Conservation (phyloP, 768 basidiomycete species). For the Russula sp. region DNA sequence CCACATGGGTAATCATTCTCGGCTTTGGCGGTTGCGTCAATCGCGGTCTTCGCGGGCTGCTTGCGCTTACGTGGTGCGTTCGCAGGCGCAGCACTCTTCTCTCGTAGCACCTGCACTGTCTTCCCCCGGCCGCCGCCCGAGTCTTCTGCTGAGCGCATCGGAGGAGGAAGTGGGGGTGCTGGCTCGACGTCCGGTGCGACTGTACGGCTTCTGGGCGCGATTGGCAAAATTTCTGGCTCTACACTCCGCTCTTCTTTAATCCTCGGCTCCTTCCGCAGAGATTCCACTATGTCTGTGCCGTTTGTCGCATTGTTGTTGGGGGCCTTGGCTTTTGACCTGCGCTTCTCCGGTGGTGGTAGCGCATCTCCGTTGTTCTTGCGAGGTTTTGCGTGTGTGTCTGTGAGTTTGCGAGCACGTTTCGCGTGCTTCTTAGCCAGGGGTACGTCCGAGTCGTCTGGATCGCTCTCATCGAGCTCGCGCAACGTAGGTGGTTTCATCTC, state of each 20-base stretch:
- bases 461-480: background rate
- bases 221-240: too few species aligned
- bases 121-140: too few species aligned
- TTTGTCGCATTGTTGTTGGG: background rate
- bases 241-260: too few species aligned
- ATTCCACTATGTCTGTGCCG: background rate
- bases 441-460: background rate
- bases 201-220: too few species aligned
- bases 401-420: background rate
- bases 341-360: background rate
- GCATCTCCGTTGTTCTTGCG: background rate
- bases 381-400: background rate
- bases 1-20: background rate
- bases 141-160: background rate
- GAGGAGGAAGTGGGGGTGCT: too few species aligned
- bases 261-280: background rate
- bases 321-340: background rate
- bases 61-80: conserved; percentile 2
- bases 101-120: background rate
- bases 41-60: background rate
- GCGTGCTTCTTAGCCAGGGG: conserved; percentile 2
- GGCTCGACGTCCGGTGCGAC: too few species aligned
- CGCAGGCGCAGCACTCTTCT: background rate
- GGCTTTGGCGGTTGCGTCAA: background rate
- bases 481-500: background rate